These are phyloP conservation scores for Vitis hybrid DNA, from an alignment of 177 flowering plant genomes.

Conservation along the genomic window DNA sequence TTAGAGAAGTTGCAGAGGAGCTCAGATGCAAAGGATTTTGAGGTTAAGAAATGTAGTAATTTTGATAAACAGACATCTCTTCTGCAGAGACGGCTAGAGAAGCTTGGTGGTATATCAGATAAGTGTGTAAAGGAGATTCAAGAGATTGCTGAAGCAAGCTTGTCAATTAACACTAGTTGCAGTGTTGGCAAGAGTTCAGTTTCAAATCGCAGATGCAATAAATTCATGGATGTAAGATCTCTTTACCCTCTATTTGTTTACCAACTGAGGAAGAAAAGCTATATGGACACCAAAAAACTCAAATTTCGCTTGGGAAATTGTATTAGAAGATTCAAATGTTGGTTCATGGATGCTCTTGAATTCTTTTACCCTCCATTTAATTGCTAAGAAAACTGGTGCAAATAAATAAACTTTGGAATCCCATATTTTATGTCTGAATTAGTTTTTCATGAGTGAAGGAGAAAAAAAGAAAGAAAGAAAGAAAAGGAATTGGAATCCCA, in stretches of 20 bases:
- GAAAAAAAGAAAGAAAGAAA: neutral
- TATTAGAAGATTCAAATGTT: neutral
- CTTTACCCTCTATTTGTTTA: neutral
- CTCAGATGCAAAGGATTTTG: conserved; percentile 27
- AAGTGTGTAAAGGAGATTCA: conserved; percentile 41
- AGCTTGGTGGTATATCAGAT: conserved; percentile 34
- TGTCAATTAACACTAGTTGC: conserved; percentile 26
- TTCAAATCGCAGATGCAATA: conserved; percentile 13
- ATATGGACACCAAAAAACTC: too few species aligned
- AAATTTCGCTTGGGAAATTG: too few species aligned
- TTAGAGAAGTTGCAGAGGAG: conserved; percentile 49
- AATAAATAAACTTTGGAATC: too few species aligned
- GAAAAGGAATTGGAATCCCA: too few species aligned
- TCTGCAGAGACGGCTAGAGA: conserved; percentile 51
- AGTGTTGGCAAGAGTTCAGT: conserved; percentile 14
- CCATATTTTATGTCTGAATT: too few species aligned
- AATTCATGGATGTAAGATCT: conserved; percentile 44
- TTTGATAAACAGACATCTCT: conserved; percentile 60
- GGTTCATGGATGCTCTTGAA: neutral
- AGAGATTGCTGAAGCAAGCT: conserved; percentile 57
- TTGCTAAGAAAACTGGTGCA: neutral
- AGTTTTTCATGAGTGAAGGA: too few species aligned
- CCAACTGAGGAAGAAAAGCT: too few species aligned
- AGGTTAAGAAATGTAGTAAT: conserved; percentile 37
- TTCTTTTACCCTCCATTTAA: neutral